Evolutionary conservation across 2,329 filamentous ascomycete genomes (phyloP), one percentile per base, ranked within the genome.

Genomic region (Exophiala dermatitidis): DNA sequence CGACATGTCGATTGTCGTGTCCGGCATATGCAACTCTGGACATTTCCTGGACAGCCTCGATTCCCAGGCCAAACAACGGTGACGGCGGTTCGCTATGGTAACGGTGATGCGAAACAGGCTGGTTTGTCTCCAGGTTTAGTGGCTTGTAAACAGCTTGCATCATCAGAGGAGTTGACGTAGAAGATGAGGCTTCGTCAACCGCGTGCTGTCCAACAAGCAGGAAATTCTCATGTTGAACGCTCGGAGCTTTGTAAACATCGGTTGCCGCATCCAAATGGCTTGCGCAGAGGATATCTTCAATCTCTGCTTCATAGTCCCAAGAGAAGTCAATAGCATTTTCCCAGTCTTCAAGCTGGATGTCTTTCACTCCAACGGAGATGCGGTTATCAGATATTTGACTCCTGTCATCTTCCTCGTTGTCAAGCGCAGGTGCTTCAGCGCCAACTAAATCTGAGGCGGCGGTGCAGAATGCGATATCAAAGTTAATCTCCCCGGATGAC

Each of bases 291-390:
- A 46, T 50, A 3, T 56, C 51, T 9, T 58, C 48, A n/a, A 53
- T 41, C 30, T 62, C 60, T 38, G 54, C 41, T 4, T 50, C 58
- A 42, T 59, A 54, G 40, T 63, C 60, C 61, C 61, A 63, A 31
- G 61, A 58, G 40, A 60, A 59, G 46, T 63, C 61, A 32, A 63
- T 59, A 8, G 61, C 61, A 38, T 61, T 58, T 37, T 63, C 61
- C 61, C 61, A 63, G 50, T 60, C 53, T 29, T 55, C 56, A 34
- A 61, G 54, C 12, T 60, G 49, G 34, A 58, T 52, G n/a, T 46
- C 46, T 29, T 54, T 56, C 38, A 61, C 44, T 10, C 54, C 56
- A 32, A 60, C 34, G 3, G 58, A 60, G 12, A 52, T 46, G 29
- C 56, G 50, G 19, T 50, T 41, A 42, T 51, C 48, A 29, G 48